Percentiles rank a stretch among this genome's conserved stretches.
Evolutionary conservation across 2,329 filamentous ascomycete genomes (phyloP).

Genomic region (Coniochaeta hoffmannii): DNA sequence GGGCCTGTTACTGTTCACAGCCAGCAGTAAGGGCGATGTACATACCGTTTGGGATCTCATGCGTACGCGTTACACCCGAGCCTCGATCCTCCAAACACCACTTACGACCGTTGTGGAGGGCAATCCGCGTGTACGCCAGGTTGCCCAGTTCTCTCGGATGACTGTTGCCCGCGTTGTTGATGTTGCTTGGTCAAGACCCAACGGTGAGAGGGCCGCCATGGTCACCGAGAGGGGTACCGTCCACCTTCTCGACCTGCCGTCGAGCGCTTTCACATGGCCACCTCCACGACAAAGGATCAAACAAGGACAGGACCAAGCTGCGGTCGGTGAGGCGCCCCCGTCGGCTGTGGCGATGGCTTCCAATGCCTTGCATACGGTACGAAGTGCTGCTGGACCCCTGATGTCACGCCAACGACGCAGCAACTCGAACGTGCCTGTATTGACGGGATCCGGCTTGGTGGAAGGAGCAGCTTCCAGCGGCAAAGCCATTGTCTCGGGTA

Average conservation of each 20-base stretch:
- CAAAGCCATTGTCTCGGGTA: constrained; percentile 64
- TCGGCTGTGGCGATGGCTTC: constrained; percentile 63
- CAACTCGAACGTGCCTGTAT: constrained; percentile 32
- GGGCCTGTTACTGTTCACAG: constrained; percentile 67
- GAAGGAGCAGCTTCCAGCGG: constrained; percentile 62
- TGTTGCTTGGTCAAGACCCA: constrained; percentile 76
- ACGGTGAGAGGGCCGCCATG: constrained; percentile 77
- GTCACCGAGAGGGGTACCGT: constrained; percentile 93
- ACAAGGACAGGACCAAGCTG: constrained; percentile 34
- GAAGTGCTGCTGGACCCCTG: constrained; percentile 58
- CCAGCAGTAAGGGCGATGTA: constrained; percentile 76
- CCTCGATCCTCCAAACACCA: constrained; percentile 51
- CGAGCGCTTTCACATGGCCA: constrained; percentile 80
- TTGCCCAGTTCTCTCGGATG: constrained; percentile 84
- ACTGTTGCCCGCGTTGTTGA: constrained; percentile 88
- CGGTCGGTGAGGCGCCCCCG: constrained; percentile 38
- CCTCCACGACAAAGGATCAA: constrained; percentile 53
- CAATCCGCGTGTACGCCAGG: constrained; percentile 64
- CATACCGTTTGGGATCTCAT: constrained; percentile 78
- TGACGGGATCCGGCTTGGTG: constrained; percentile 38
- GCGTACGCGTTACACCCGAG: constrained; percentile 54
- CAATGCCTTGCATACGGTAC: constrained; percentile 61
- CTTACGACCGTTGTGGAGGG: constrained; percentile 35
- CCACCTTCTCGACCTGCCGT: constrained; percentile 82
- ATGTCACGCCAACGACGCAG: constrained; percentile 48